Conservation (phyloP, 2,329 filamentous ascomycete genomes). For the Eurotiales sp. region DNA sequence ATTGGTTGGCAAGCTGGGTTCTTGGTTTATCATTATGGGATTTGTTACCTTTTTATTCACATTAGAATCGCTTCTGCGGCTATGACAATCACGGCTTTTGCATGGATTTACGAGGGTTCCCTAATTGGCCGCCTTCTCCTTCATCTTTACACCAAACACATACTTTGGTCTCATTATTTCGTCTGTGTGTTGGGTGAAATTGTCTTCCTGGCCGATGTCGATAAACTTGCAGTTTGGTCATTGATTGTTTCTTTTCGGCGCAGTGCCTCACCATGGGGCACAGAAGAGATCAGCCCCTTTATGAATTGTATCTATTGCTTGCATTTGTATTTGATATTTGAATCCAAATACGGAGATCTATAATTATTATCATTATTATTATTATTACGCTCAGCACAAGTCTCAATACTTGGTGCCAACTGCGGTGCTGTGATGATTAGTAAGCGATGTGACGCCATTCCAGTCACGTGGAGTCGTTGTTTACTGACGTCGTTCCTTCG, state of each 20-base stretch:
- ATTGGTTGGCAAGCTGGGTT: background rate
- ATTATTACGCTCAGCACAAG: too few relatives aligned
- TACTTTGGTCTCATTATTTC: background rate
- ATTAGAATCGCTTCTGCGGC: slow-evolving; percentile 1
- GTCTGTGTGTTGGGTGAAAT: background rate
- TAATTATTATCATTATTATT: too few relatives aligned
- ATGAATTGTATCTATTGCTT: slow-evolving; percentile 2
- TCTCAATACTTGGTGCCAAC: too few relatives aligned
- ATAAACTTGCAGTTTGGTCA: background rate
- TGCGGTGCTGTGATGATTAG: background rate
- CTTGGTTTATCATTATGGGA: background rate
- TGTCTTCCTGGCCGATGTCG: background rate
- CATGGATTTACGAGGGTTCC: background rate
- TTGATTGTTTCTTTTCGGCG: background rate
- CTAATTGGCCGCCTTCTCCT: background rate
- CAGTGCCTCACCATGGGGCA: too few relatives aligned
- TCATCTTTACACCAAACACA: too few relatives aligned
- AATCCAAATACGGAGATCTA: background rate
- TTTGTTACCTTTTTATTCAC: background rate
- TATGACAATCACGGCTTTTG: slow-evolving; percentile 10
- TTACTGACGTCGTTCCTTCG: slow-evolving; percentile 15
- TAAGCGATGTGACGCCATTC: background rate
- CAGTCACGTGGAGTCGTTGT: slow-evolving; percentile 13
- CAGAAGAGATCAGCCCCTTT: background rate
- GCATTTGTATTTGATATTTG: background rate